Conservation (phyloP, 139 green algal genomes). For the Edaphochlamys debaryana region DNA sequence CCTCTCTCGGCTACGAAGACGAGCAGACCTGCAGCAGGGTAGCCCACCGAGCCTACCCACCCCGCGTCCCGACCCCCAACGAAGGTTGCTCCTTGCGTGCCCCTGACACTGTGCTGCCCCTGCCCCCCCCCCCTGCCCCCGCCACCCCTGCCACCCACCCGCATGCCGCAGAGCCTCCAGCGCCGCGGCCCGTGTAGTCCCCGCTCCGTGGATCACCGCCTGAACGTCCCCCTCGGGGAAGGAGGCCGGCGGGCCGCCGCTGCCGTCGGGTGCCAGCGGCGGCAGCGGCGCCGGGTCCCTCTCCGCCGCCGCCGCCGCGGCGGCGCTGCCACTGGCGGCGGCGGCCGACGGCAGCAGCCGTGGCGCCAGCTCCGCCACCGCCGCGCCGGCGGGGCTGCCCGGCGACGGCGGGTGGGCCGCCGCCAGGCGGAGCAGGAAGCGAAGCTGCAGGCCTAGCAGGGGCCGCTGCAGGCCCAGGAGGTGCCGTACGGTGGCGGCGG, state of each 20-base stretch:
- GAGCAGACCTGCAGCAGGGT: too few relatives aligned
- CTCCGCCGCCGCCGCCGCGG: neutral
- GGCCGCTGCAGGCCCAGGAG: conserved; percentile 46
- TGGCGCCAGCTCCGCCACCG: conserved; percentile 1
- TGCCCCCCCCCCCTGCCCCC: neutral
- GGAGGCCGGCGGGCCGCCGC: neutral
- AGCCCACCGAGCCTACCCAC: too few relatives aligned
- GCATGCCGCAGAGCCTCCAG: conserved; percentile 48
- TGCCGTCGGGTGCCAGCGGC: neutral
- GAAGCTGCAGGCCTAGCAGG: conserved; percentile 60
- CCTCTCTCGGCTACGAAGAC: too few relatives aligned
- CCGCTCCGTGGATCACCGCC: conserved; percentile 43
- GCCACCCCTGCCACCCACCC: neutral
- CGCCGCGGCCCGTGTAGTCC: conserved; percentile 31
- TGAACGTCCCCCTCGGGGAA: conserved; percentile 53
- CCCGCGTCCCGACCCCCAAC: too few relatives aligned
- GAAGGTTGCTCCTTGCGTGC: neutral
- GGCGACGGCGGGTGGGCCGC: neutral
- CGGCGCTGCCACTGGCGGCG: neutral
- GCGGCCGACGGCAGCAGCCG: neutral
- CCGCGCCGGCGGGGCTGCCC: neutral
- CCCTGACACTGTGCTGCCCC: neutral
- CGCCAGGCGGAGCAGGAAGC: conserved; percentile 70
- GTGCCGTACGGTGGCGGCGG: conserved; percentile 3
- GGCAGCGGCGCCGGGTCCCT: conserved; percentile 43